phyloP scores from a whole-genome alignment of 1,284 basidiomycete species.

The Xerocomus amazonicus region DNA sequence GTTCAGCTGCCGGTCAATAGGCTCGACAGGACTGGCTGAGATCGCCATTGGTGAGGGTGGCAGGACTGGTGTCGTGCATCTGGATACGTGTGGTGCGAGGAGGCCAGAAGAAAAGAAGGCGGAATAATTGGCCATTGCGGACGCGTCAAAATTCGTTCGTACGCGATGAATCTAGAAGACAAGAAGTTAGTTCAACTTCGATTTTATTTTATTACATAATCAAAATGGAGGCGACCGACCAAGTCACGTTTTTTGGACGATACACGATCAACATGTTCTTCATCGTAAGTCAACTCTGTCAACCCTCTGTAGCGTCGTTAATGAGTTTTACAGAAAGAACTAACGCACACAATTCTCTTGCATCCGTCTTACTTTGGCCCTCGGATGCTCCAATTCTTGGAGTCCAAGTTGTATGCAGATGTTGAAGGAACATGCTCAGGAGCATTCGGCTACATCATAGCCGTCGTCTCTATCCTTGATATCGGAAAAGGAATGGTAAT shows the following conservation, averaged over 20 bases:
- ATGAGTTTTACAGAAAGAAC: constrained; percentile 69
- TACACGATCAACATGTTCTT: constrained; percentile 59
- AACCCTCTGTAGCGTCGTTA: not conserved
- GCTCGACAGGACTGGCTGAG: constrained; percentile 34
- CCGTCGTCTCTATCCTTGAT: constrained; percentile 86
- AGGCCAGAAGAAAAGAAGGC: constrained; percentile 60
- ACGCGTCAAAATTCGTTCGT: not conserved
- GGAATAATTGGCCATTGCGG: constrained; percentile 48
- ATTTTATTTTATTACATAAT: constrained; percentile 24
- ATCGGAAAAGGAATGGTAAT: constrained; percentile 91
- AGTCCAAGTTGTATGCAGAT: constrained; percentile 91
- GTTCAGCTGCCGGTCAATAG: constrained; percentile 28
- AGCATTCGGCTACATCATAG: constrained; percentile 95
- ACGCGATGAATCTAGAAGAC: not conserved
- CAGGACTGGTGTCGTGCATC: constrained; percentile 30
- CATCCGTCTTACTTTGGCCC: constrained; percentile 99
- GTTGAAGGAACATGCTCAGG: constrained; percentile 98
- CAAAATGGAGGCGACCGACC: not conserved
- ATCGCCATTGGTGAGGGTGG: constrained; percentile 37
- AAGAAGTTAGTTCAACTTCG: constrained; percentile 19
- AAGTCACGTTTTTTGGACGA: constrained; percentile 12
- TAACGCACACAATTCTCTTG: constrained; percentile 92
- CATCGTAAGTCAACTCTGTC: constrained; percentile 50
- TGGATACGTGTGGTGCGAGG: constrained; percentile 40
- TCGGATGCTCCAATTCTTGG: constrained; percentile 89